These are phyloP conservation scores for Paramyrothecium roridum DNA, from an alignment of 2,329 filamentous ascomycete genomes.

Conservation along the genomic window DNA sequence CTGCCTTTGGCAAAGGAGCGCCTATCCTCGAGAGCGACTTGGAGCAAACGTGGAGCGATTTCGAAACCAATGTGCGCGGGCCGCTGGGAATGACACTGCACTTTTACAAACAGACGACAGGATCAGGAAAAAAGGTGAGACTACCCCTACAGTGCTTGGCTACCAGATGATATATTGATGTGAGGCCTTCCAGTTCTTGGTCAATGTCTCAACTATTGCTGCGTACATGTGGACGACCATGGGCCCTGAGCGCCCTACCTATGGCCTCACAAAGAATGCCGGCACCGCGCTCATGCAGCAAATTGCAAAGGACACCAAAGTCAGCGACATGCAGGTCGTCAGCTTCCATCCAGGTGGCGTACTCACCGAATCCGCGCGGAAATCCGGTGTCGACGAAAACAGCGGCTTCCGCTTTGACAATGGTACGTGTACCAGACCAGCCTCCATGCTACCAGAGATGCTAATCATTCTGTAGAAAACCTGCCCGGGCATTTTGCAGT, in stretches of 20 bases:
- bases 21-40: slow-evolving; percentile 9
- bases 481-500: slow-evolving; percentile 22
- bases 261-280: slow-evolving; percentile 33
- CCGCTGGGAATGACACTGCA: slow-evolving; percentile 9
- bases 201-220: slow-evolving; percentile 11
- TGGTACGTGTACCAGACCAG: not conserved
- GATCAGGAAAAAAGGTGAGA: slow-evolving; percentile 3
- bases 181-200: slow-evolving; percentile 1
- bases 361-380: slow-evolving; percentile 23
- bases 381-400: slow-evolving; percentile 14
- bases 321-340: slow-evolving; percentile 32
- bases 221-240: slow-evolving; percentile 10
- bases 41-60: slow-evolving; percentile 8
- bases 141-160: too few relatives aligned
- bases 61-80: slow-evolving; percentile 12
- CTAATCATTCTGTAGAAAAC: not conserved
- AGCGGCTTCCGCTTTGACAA: slow-evolving; percentile 1
- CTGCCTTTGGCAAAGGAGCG: slow-evolving; percentile 4
- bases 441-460: not conserved
- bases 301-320: slow-evolving; percentile 26
- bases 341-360: slow-evolving; percentile 37
- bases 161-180: slow-evolving; percentile 1
- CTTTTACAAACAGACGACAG: slow-evolving; percentile 11
- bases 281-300: slow-evolving; percentile 30
- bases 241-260: slow-evolving; percentile 12